Evolutionary conservation across 1,139 yeast genomes (phyloP).

Genomic region (Blastobotrys persicus): DNA sequence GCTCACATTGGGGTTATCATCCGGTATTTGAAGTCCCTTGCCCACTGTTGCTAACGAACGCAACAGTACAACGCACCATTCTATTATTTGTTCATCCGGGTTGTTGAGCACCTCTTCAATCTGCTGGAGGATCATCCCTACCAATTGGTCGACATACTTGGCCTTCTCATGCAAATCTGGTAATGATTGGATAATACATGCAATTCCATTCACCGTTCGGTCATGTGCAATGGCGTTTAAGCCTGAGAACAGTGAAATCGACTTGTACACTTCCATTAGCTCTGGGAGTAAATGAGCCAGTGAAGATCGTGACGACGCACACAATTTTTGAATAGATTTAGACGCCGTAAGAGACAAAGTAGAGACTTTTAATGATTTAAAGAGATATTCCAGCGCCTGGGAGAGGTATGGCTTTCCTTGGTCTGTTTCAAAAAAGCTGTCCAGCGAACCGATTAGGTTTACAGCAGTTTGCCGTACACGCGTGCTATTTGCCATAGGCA

Average conservation of each 20-base stretch:
- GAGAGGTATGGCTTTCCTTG: conserved; percentile 34
- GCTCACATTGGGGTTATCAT: conserved; percentile 34
- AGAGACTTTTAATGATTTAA: conserved; percentile 33
- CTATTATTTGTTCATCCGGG: conserved; percentile 17
- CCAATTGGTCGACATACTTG: conserved; percentile 26
- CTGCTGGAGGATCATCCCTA: conserved; percentile 27
- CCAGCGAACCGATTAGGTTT: conserved; percentile 37
- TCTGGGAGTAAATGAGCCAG: conserved; percentile 32
- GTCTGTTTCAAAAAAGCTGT: conserved; percentile 34
- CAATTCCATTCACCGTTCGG: conserved; percentile 39
- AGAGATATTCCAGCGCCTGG: conserved; percentile 35
- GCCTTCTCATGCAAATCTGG: conserved; percentile 26
- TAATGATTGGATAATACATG: conserved; percentile 37
- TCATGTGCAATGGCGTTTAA: conserved; percentile 35
- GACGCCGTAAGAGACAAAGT: conserved; percentile 37
- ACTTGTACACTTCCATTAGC: conserved; percentile 34
- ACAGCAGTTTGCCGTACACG: conserved; percentile 39
- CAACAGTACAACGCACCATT: conserved; percentile 46
- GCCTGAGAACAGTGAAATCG: conserved; percentile 25
- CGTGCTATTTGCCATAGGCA: conserved; percentile 30
- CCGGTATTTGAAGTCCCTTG: conserved; percentile 50
- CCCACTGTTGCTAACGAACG: conserved; percentile 66
- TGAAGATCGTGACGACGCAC: conserved; percentile 35
- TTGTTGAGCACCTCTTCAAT: conserved; percentile 13
- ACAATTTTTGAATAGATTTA: conserved; percentile 38